These are phyloP conservation scores for Candida glucosophila DNA, from an alignment of 1,139 yeast genomes.

Conservation along the genomic window DNA sequence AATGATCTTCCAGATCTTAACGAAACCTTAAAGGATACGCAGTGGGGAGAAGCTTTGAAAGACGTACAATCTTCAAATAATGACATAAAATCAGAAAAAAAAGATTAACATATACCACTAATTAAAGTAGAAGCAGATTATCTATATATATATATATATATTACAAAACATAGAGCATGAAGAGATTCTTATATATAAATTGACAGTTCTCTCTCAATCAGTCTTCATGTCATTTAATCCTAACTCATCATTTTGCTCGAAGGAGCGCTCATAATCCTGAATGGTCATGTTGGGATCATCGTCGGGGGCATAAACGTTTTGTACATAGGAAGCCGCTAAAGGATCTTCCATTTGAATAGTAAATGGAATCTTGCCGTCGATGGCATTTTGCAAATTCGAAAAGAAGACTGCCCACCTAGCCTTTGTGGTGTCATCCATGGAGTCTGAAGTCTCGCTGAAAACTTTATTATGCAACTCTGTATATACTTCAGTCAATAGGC, in stretches of 20 bases:
- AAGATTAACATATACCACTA: conserved; percentile 1
- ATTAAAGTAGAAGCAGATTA: conserved; percentile 1
- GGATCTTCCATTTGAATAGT: conserved; percentile 92
- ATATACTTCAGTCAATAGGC: conserved; percentile 77
- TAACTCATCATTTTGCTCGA: conserved; percentile 81
- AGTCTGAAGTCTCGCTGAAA: conserved; percentile 79
- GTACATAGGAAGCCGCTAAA: conserved; percentile 88
- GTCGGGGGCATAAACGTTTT: conserved; percentile 97
- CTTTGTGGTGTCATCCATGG: conserved; percentile 75
- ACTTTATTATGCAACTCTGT: conserved; percentile 86
- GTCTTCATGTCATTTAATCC: conserved; percentile 78
- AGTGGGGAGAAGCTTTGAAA: conserved; percentile 21
- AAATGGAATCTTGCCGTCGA: conserved; percentile 74
- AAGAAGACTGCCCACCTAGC: conserved; percentile 78
- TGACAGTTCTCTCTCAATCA: conserved; percentile 12
- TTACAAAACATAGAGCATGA: conserved; percentile 1
- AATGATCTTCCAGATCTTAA: conserved; percentile 18
- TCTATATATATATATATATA: conserved; percentile 1
- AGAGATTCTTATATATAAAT: conserved; percentile 2
- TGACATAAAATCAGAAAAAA: conserved; percentile 3
- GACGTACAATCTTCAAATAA: conserved; percentile 9
- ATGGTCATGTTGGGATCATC: conserved; percentile 90
- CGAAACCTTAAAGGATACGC: conserved; percentile 16
- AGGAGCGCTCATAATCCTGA: conserved; percentile 84
- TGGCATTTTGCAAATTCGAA: conserved; percentile 67